Evolutionary conservation across 176 grass and related monocot species (phyloP), one percentile per base, ranked within the genome.

Genomic region (Secale cereale): DNA sequence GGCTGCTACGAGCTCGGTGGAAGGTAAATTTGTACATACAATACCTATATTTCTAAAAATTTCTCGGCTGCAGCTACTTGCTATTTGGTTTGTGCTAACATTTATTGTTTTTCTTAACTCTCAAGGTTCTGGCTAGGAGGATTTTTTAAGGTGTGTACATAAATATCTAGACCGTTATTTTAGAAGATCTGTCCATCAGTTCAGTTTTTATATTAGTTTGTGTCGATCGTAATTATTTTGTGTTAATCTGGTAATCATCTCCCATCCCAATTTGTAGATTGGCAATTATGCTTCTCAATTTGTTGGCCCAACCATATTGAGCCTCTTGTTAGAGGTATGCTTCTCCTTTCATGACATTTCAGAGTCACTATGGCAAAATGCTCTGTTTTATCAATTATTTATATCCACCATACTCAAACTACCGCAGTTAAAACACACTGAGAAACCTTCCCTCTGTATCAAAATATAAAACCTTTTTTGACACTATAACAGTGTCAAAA

Each of bases 251-350:
- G 20, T 54, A 48, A 73, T 65, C 31, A 85, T 78, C 25, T 33
- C 33, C 20, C 63, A 43, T 15, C 23, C 43, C 25, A 78, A 57
- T 70, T 84, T 81, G 54, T 88, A 98, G 96, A 95, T 98, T 88
- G 93, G 93, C 20, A 98, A 98, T 88, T 93, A 95, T 73, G 89
- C 87, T 86, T 93, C 96, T 85, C 96, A 98, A 69, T 98, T 98
- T 89, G 93, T 98, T 77, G 96, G 96, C 43, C 96, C 96, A 59
- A 43, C 90, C 29, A 19, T 98, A 79, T 87, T 98, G 78, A 98
- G 90, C 78, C 83, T 90, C 5, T 85, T 95, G 48, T 95, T 98
- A 87, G 83, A 88, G 82, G 96, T 95, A 90, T 74, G 80, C 76
- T 77, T 63, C 77, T 84, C 17, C 22, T 82, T 74, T 86, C 16